Conservation (phyloP, 75 land plant species). For the Adiantum capillusveneris region DNA sequence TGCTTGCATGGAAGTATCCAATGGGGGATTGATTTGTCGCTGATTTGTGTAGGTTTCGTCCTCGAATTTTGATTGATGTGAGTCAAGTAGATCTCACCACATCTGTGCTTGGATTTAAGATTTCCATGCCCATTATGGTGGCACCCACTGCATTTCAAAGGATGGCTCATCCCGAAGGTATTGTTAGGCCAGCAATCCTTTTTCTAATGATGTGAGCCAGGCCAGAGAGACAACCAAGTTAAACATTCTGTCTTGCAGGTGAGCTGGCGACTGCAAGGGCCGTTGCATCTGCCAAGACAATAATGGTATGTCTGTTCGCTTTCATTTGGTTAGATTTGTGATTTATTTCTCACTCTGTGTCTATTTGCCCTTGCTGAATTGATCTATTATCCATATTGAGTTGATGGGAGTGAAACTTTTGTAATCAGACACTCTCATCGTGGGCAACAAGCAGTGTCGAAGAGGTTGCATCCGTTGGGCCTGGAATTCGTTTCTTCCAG, state of each 20-base stretch:
- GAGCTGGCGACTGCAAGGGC: conserved; percentile 89
- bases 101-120: conserved; percentile 75
- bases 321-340: not conserved
- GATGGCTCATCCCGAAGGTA: conserved; percentile 98
- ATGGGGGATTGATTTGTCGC: no score
- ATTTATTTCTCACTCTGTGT: not conserved
- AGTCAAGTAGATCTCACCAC: conserved; percentile 59
- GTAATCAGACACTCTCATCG: conserved; percentile 66
- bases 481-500: conserved; percentile 84
- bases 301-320: conserved; percentile 51
- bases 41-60: conserved; percentile 62
- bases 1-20: no score
- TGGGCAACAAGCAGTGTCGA: conserved; percentile 85
- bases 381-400: not conserved
- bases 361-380: not conserved
- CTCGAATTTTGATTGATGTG: conserved; percentile 81
- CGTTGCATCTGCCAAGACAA: conserved; percentile 68
- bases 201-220: no score
- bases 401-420: not conserved
- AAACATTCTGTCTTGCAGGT: conserved; percentile 30
- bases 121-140: conserved; percentile 94
- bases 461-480: conserved; percentile 80
- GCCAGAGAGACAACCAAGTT: no score
- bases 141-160: conserved; percentile 92
- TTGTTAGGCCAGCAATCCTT: no score